Evolutionary conservation across 805 yeast genomes (phyloP), one percentile per base, ranked within the genome.

Genomic region (Wickerhamomyces kurtzmanii): DNA sequence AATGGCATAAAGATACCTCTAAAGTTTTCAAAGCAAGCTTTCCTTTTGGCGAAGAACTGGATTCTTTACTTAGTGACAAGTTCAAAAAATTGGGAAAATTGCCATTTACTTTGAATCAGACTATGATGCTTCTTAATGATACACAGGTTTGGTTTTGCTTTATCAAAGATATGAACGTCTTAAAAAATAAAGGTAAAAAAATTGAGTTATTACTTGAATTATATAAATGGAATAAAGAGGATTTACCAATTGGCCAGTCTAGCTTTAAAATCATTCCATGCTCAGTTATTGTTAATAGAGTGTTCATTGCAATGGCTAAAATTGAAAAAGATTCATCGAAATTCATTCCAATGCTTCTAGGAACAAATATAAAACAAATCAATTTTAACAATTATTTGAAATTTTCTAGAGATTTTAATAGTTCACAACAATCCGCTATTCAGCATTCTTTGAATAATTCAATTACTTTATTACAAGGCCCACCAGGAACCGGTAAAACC

Each of bases 401-500:
- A 32, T 70, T 65, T 36, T 55, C 70, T 2, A 62, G 56, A 20
- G 65, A 60, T 1, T 61, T 74, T 34, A 74, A 74, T 42, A 69
- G 62, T 6, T 74, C 81, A 1, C 82, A 74, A 34, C 69, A 69
- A 36, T 57, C 59, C 18, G 76, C 77, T 6, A 31, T 58, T 23
- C 75, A 71, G 34, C 66, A 72, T 23, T 75, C 62, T 6, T 49
- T 64, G 32, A 66, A 59, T 43, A 71, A 59, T 42, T 55, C 65
- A 14, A 66, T 62, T 22, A 72, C 75, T 3, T 39, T 79, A 12
- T 59, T 80, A 12, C 87, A 78, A 49, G 89, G 87, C 3, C 89
- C 89, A 1, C 87, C 87, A 3, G 89, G 87, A 10, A 80, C 89
- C 0, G 89, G 89, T 31, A 79, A 79, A 47, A 80, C 89, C 0